These are phyloP conservation scores for Margaritispora aquatica DNA, from an alignment of 495 filamentous ascomycete genomes.

Conservation along the genomic window DNA sequence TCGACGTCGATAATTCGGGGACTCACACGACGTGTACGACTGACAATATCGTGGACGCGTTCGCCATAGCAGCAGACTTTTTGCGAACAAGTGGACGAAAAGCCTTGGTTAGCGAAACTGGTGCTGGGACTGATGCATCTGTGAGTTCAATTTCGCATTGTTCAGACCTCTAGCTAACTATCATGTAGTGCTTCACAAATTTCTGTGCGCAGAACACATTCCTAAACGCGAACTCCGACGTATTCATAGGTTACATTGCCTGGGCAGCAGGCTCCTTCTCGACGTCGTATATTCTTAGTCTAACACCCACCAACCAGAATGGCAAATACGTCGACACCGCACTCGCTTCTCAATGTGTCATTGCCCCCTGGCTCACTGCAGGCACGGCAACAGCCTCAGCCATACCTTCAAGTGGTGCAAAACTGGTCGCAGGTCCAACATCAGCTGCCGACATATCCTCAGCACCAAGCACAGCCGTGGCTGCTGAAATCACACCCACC, in stretches of 20 bases:
- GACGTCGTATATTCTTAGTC: slow-evolving; percentile 36
- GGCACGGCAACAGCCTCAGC: background rate
- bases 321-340: background rate
- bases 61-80: slow-evolving; percentile 40
- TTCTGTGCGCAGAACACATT: slow-evolving; percentile 28
- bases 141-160: background rate
- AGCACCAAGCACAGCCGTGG: background rate
- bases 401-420: background rate
- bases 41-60: slow-evolving; percentile 42
- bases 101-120: slow-evolving; percentile 49
- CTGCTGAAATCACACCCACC: background rate
- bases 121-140: slow-evolving; percentile 38
- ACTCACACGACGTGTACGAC: slow-evolving; percentile 45
- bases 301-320: slow-evolving; percentile 37
- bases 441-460: background rate
- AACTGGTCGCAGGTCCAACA: no score
- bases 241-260: slow-evolving; percentile 42
- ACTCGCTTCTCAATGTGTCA: slow-evolving; percentile 6
- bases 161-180: background rate
- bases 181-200: slow-evolving; percentile 9
- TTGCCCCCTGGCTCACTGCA: slow-evolving; percentile 5
- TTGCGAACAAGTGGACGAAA: slow-evolving; percentile 42
- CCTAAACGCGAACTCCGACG: slow-evolving; percentile 41
- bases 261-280: slow-evolving; percentile 45
- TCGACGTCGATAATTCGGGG: slow-evolving; percentile 51